Base-by-base conservation (phyloP, 139 green algal genomes). In the Volvox reticuliferus region DNA sequence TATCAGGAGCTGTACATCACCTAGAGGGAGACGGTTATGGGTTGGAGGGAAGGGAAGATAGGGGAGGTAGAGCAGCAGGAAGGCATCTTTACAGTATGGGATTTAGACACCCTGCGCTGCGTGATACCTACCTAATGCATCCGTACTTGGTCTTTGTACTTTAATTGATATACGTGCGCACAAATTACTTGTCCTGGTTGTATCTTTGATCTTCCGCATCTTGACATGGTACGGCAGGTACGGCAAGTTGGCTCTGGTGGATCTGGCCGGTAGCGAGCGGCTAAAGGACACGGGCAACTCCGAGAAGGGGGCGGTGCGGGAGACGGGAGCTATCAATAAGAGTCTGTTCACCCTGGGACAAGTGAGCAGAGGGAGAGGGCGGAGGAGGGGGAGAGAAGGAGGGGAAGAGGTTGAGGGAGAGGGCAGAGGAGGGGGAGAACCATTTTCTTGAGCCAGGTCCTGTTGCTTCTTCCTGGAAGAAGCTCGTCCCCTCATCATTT, bases 261-360 rank as follows among this genome's bases (percentile, higher is more conserved):
- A 97, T 88, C 86, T 97, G 68, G 95, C 95, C 21, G 95, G 95
- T n/a, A 96, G 94, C 82, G 95, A 97, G 89, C 86, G 95, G 71
- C 88, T 97, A 30, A 95, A 95, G 88, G 87, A 95, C 16, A 97
- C 95, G 22, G 94, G 94, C 67, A 97, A 91, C 92, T 92, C 89
- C 20, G 93, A 87, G 69, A 61, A 79, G n/a, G 89, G 92, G 18
- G 89, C 94, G 20, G 62, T 97, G 71, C 81, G 87, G 37, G 95
- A 97, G 91, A 95, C 95, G 0, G 93, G 93, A 26, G 80, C 92
- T 86, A 97, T 97, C 92, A 97, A 97, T 87, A 92, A 93, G 73
- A 95, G 89, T 65, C 88, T 97, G 18, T 97, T 97, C 84, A 94
- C 95, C 32, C 94, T 97, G 21, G 95, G 95, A 0, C 95, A 97